Percentiles rank a stretch among this genome's conserved stretches.
phyloP scores from a whole-genome alignment of 768 basidiomycete genomes.

The Tylopilus subfusipes region DNA sequence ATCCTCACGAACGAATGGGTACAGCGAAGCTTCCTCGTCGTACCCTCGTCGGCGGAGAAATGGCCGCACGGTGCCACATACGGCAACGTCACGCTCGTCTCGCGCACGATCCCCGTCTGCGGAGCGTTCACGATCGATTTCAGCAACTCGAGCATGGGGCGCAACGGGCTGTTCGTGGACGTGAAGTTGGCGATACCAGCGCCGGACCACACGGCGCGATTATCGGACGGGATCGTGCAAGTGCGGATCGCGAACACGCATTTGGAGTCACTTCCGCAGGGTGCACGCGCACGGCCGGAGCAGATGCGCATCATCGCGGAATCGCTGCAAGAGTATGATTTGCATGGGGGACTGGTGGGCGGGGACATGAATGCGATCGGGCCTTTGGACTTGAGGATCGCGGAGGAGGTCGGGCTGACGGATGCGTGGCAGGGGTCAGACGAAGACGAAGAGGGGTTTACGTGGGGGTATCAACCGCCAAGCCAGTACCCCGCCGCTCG shows the following conservation, averaged over 20 bases:
- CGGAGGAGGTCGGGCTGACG: slow-evolving; percentile 43
- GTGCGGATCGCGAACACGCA: slow-evolving; percentile 71
- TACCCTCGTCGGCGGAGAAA: slow-evolving; percentile 49
- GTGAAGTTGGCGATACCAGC: slow-evolving; percentile 42
- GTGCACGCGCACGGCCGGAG: slow-evolving; percentile 40
- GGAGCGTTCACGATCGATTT: slow-evolving; percentile 52
- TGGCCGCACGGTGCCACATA: slow-evolving; percentile 53
- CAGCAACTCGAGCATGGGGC: slow-evolving; percentile 45
- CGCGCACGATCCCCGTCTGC: slow-evolving; percentile 50
- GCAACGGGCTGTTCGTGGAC: slow-evolving; percentile 59
- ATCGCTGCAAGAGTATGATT: slow-evolving; percentile 42
- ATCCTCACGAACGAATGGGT: slow-evolving; percentile 64
- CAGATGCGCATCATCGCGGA: slow-evolving; percentile 55
- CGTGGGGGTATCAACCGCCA: slow-evolving; percentile 68
- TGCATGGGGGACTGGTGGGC: slow-evolving; percentile 58
- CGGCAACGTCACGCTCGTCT: slow-evolving; percentile 70
- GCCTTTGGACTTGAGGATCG: slow-evolving; percentile 41
- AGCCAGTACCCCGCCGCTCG: slow-evolving; percentile 46
- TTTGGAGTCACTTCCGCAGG: slow-evolving; percentile 58
- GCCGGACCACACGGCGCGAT: slow-evolving; percentile 28
- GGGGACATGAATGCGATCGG: slow-evolving; percentile 75
- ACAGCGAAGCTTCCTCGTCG: slow-evolving; percentile 52
- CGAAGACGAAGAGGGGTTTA: slow-evolving; percentile 45
- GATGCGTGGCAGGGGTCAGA: slow-evolving; percentile 58
- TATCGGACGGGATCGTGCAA: slow-evolving; percentile 39